Evolutionary conservation across 768 basidiomycete genomes (phyloP), one percentile per base, ranked within the genome.

Genomic region (Exsudoporus frostii): DNA sequence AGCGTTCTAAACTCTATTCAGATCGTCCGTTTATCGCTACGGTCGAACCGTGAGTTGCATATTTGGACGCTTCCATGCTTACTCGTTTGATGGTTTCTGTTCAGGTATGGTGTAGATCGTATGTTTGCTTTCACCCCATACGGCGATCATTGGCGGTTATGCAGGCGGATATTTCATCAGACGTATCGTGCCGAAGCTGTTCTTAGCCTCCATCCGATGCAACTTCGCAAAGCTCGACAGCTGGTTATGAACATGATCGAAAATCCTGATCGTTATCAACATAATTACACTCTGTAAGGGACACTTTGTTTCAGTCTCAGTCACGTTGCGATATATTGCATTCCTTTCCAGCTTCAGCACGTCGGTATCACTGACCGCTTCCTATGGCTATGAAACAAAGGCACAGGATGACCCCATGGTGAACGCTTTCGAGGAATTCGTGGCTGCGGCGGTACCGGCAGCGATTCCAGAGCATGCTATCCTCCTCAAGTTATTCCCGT

Each of bases 101-200:
- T 9, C 17, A 58, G 56, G 5, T 58, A 34, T 58, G 56, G 53
- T 5, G 36, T 36, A 5, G 34, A 54, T 1, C 44, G 33, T n/a
- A 37, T 47, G 7, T 55, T 57, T 8, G 38, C 38, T 1, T 50
- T 57, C 22, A 40, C 41, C 7, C 56, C 19, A n/a, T 57, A 57
- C 24, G 48, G 44, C 15, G 42, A 49, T 11, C 29, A 48, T 25
- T 57, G 56, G 56, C 37, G 56, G 7, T 20, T 45, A 17, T 48
- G 41, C 25, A 32, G 58, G 17, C 48, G 55, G 8, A 59, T 57
- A 25, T 19, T 59, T 5, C 55, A 59, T 15, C 55, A 59, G 37
- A 50, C 51, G 2, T 57, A 47, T 22, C 39, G 45, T 7, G 20
- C 55, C 6, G 25, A 57, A 1, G 48, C 40, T n/a, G 20, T 40